phyloP scores from a whole-genome alignment of 495 filamentous ascomycete genomes.

The Podospora pseudocomata region DNA sequence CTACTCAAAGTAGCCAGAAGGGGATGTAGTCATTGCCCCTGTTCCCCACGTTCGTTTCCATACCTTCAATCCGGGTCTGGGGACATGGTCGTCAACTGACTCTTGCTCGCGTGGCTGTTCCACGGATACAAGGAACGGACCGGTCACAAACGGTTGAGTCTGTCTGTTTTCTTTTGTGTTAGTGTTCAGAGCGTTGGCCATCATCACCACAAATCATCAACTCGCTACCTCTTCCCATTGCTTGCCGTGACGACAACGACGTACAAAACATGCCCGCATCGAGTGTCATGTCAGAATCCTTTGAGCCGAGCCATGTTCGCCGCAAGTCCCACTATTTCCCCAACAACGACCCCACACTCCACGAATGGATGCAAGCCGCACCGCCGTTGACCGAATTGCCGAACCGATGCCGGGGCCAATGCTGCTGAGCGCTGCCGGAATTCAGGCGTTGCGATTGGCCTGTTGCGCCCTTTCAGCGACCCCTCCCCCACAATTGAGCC shows the following conservation, averaged over 20 bases:
- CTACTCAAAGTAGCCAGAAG: constrained; percentile 17
- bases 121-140: neutral
- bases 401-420: constrained; percentile 23
- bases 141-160: neutral
- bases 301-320: constrained; percentile 24
- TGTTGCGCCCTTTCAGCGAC: neutral
- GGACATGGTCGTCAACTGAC: constrained; percentile 1
- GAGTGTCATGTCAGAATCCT: constrained; percentile 11
- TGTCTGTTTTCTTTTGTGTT: neutral
- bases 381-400: constrained; percentile 30
- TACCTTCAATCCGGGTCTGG: constrained; percentile 4
- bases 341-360: neutral
- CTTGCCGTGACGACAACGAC: neutral
- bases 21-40: constrained; percentile 1
- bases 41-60: constrained; percentile 9
- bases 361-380: neutral
- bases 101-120: constrained; percentile 2
- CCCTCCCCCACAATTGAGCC: constrained; percentile 21
- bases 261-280: neutral
- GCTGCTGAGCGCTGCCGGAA: neutral
- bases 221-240: neutral
- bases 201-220: neutral
- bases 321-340: constrained; percentile 3
- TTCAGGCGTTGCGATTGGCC: neutral
- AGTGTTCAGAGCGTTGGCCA: neutral